phyloP scores from a whole-genome alignment of 306 rosid genomes.

The Trifolium dubium region DNA sequence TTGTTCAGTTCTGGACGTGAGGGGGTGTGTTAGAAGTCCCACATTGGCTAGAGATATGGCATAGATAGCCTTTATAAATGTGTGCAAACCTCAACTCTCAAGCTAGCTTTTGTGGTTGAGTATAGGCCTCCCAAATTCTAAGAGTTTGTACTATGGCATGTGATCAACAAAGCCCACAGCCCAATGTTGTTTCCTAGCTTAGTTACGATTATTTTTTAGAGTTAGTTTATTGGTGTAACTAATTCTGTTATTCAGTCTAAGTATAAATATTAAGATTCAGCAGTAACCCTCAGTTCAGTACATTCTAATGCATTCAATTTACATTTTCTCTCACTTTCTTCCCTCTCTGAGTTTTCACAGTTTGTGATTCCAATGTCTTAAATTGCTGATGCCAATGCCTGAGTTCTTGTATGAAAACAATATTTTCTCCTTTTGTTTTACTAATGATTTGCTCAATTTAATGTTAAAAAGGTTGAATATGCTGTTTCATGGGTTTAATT shows the following conservation, averaged over 20 bases:
- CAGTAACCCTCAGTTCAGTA: conserved; percentile 1
- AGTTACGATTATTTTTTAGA: neutral
- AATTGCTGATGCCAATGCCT: conserved; percentile 27
- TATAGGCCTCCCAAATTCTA: too few relatives aligned
- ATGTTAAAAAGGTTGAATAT: conserved; percentile 24
- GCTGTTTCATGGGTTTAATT: conserved; percentile 23
- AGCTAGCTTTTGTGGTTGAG: too few relatives aligned
- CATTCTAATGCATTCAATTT: conserved; percentile 6
- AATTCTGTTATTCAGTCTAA: neutral
- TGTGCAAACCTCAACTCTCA: too few relatives aligned
- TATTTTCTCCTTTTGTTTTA: conserved; percentile 14
- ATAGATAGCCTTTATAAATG: too few relatives aligned
- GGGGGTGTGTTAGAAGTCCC: too few relatives aligned
- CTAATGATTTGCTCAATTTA: neutral
- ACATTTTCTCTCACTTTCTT: conserved; percentile 10
- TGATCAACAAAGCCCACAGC: neutral
- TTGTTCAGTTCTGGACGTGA: too few relatives aligned
- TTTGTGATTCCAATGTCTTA: conserved; percentile 32
- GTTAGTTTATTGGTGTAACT: neutral
- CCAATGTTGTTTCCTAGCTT: neutral
- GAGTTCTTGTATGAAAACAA: neutral
- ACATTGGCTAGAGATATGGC: too few relatives aligned
- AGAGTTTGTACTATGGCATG: conserved; percentile 1
- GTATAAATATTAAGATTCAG: neutral
- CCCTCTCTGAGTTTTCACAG: neutral